A percentile compares a stretch with the other conserved stretches of the same genome.
These are phyloP conservation scores for Kwoniella shandongensis DNA, from an alignment of 768 basidiomycete genomes.

Conservation along the genomic window DNA sequence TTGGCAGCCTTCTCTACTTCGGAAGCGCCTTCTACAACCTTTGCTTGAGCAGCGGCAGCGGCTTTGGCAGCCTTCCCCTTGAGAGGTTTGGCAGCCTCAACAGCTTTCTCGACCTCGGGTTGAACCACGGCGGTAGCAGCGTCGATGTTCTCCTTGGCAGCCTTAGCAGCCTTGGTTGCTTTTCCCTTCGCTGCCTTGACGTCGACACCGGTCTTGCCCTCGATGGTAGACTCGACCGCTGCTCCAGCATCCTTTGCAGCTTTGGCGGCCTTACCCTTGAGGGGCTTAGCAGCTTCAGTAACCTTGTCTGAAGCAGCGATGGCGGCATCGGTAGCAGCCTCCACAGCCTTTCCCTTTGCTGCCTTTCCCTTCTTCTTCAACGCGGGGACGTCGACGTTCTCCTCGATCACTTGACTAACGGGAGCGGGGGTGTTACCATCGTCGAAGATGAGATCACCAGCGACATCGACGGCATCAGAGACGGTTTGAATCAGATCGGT, in stretches of 20 bases:
- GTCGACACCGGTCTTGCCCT: constrained; percentile 30
- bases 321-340: constrained; percentile 15
- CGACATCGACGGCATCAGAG: constrained; percentile 28
- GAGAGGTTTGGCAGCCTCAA: constrained; percentile 25
- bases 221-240: constrained; percentile 15
- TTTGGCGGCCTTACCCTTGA: constrained; percentile 12
- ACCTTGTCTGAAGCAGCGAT: constrained; percentile 10
- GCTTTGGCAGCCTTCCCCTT: constrained; percentile 26
- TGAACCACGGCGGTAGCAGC: constrained; percentile 15
- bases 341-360: constrained; percentile 13
- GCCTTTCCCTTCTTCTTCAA: constrained; percentile 29
- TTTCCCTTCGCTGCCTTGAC: constrained; percentile 30
- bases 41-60: constrained; percentile 13
- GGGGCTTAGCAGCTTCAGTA: constrained; percentile 13
- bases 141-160: constrained; percentile 20
- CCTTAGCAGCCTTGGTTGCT: constrained; percentile 23
- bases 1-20: constrained; percentile 29
- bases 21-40: constrained; percentile 18
- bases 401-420: constrained; percentile 23
- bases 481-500: constrained; percentile 21
- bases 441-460: constrained; percentile 36
- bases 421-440: constrained; percentile 29
- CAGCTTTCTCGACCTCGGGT: constrained; percentile 15
- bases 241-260: constrained; percentile 17
- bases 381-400: constrained; percentile 31